A percentile compares a stretch with the other conserved stretches of the same genome.
phyloP scores from a whole-genome alignment of 768 basidiomycete genomes.

The Lentinus tigrinus region DNA sequence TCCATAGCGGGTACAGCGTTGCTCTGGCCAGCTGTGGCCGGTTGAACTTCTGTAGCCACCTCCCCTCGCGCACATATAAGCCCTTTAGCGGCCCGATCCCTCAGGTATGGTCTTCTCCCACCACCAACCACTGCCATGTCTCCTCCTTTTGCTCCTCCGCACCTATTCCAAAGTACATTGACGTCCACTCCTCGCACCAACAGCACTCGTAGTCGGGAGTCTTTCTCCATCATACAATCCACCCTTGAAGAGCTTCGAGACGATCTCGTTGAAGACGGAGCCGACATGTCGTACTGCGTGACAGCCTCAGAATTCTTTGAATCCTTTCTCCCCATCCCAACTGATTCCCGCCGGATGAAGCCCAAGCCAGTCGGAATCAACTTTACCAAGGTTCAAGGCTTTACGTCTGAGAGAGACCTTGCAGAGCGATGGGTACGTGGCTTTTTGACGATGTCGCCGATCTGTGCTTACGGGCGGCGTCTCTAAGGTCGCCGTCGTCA shows the following conservation, averaged over 20 bases:
- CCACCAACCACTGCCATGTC: too few relatives aligned
- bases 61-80: too few relatives aligned
- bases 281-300: neutral
- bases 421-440: neutral
- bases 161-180: neutral
- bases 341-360: neutral
- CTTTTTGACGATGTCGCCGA: neutral
- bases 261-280: neutral
- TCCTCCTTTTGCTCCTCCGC: too few relatives aligned
- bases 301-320: neutral
- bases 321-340: neutral
- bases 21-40: too few relatives aligned
- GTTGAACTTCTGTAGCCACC: too few relatives aligned
- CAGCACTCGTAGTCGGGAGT: neutral
- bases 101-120: too few relatives aligned
- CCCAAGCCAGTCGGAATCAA: neutral
- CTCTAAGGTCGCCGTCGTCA: neutral
- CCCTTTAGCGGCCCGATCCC: too few relatives aligned
- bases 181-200: neutral
- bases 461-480: neutral
- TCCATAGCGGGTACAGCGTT: too few relatives aligned
- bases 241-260: neutral
- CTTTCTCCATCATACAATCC: neutral
- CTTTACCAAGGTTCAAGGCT: neutral
- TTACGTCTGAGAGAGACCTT: neutral